Percentiles rank a stretch among this genome's conserved stretches.
These are phyloP conservation scores for Dictyostelium capitatum DNA, from an alignment of 78 protist genomes.

Conservation along the genomic window DNA sequence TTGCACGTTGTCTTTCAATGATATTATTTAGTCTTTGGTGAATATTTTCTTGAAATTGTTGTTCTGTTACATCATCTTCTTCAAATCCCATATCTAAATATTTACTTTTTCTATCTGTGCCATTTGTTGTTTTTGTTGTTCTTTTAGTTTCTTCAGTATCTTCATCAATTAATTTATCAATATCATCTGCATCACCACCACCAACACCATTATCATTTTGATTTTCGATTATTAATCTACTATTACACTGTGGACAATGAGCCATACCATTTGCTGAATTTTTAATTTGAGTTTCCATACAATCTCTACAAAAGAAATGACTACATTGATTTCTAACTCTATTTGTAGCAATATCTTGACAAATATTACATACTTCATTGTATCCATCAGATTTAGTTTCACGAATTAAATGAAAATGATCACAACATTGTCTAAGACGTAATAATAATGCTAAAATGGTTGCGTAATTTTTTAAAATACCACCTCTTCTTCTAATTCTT, in stretches of 20 bases:
- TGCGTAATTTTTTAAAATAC: constrained; percentile 46
- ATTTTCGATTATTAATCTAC: background rate
- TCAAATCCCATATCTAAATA: background rate
- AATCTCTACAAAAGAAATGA: constrained; percentile 31
- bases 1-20: background rate
- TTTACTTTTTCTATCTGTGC: background rate
- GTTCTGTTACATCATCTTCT: background rate
- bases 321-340: constrained; percentile 29
- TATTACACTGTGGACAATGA: background rate
- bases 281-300: background rate
- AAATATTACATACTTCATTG: background rate
- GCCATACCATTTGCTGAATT: background rate
- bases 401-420: constrained; percentile 14
- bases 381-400: background rate
- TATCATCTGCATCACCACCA: background rate
- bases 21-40: background rate
- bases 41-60: background rate
- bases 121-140: background rate
- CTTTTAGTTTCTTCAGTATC: background rate
- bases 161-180: background rate
- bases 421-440: constrained; percentile 70
- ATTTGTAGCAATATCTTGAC: constrained; percentile 13
- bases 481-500: background rate
- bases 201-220: background rate
- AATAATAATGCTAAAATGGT: constrained; percentile 36